Base-by-base conservation (phyloP, 805 yeast species). In the Saturnispora saitoi region DNA sequence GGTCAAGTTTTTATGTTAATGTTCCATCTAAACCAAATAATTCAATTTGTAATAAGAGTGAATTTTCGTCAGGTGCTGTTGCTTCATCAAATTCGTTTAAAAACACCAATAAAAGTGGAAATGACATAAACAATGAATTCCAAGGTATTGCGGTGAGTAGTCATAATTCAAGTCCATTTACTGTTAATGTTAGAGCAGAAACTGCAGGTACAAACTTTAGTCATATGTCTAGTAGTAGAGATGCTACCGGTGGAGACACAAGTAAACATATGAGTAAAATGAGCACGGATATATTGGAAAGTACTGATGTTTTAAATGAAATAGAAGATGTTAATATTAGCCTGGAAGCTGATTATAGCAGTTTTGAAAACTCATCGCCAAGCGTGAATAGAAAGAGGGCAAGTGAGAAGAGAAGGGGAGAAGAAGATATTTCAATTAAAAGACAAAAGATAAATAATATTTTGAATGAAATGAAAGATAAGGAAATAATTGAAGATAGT, bases 141-240 rank as follows among this genome's bases (percentile, higher is more conserved):
- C 38, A 34, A 6, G 19, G 19, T 34, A 15, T 10, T 8, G 24
- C 22, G 41, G 41, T 11, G 26, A 36, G 43, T 22, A 46, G 43
- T 31, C 39, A 31, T 11, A 43, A 17, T 14, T 40, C 44, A 28
- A 37, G 30, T 4, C 48, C 48, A 28, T 40, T 40, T 9, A 46
- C 48, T 9, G 48, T 22, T 4, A 43, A 46, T 29, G 40, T 14
- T 15, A 39, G 44, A 39, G 44, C 36, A n/a, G 48, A 46, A 19
- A 46, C 48, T 3, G 48, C 43, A 1, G 48, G 44, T 15, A 39
- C 48, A n/a, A 39, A 46, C 8, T 40, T 46, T 4, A 24, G 40
- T 20, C 41, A 45, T 15, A 31, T 45, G 24, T 39, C 40, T n/a
- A 24, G 12, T 28, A 40, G 41, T 19, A 40, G 40, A 12, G 44